A percentile compares a stretch with the other conserved stretches of the same genome.
Evolutionary conservation across 768 basidiomycete species (phyloP).

Genomic region (Lyophyllum decastes): DNA sequence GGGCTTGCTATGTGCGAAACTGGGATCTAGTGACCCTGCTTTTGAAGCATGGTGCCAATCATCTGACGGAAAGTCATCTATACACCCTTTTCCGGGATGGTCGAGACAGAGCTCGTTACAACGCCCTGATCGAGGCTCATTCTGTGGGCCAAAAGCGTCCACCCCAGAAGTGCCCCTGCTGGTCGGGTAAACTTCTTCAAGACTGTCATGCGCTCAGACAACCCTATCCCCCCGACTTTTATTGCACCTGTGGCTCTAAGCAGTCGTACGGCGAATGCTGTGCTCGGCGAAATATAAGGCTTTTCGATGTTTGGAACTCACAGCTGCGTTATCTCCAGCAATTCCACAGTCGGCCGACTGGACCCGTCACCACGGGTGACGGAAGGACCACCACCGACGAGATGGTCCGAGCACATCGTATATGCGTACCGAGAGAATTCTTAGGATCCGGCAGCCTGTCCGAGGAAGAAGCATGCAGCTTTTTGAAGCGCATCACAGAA

Average conservation of each 20-base stretch:
- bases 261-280: not conserved
- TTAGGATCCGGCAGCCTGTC: not conserved
- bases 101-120: not conserved
- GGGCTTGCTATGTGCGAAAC: too few relatives aligned
- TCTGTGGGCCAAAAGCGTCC: not conserved
- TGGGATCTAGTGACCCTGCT: not conserved
- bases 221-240: not conserved
- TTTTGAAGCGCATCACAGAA: not conserved
- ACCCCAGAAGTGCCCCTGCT: not conserved
- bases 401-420: not conserved
- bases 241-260: not conserved
- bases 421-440: not conserved
- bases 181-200: not conserved
- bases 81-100: too few relatives aligned
- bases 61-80: too few relatives aligned
- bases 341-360: not conserved
- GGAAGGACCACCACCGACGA: not conserved
- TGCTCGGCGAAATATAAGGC: not conserved
- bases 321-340: not conserved
- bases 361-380: not conserved
- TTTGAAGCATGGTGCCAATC: not conserved
- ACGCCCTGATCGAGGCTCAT: not conserved
- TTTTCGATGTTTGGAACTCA: not conserved
- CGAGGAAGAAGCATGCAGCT: not conserved
- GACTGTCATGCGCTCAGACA: not conserved